These are phyloP conservation scores for Teratosphaeria gauchensis DNA, from an alignment of 2,329 filamentous ascomycete species.

Conservation along the genomic window DNA sequence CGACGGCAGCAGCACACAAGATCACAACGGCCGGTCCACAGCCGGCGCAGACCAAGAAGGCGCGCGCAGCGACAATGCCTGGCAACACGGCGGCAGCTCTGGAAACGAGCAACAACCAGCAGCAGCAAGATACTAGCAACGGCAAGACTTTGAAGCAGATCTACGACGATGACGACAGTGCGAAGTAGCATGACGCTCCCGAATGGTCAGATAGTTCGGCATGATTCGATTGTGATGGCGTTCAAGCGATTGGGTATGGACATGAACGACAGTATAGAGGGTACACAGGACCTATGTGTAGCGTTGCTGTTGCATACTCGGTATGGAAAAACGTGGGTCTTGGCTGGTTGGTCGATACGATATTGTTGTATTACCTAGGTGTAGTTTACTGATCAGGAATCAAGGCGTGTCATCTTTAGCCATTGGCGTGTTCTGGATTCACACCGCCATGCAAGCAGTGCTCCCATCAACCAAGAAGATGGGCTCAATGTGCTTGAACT, in stretches of 20 bases:
- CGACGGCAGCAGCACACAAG: not conserved
- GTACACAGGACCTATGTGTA: not conserved
- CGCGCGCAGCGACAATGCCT: not conserved
- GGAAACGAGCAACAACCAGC: not conserved
- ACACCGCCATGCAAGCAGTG: not conserved
- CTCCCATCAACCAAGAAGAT: no score
- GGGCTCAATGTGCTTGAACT: no score
- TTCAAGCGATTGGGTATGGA: not conserved
- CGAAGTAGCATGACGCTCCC: not conserved
- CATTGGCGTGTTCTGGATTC: not conserved
- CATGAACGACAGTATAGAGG: not conserved
- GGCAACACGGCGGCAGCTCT: not conserved
- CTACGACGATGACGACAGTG: not conserved
- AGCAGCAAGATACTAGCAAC: not conserved
- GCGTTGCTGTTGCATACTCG: not conserved
- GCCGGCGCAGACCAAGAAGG: not conserved
- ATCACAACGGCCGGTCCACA: not conserved
- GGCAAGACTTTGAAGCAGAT: not conserved
- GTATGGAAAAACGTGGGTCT: not conserved
- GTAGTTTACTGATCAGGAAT: not conserved
- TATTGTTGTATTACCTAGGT: not conserved
- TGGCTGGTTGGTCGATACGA: not conserved
- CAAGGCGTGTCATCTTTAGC: not conserved
- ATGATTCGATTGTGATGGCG: not conserved
- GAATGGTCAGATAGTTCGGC: not conserved